Percentiles rank a stretch among this genome's conserved stretches.
Evolutionary conservation across 1,284 basidiomycete species (phyloP).

Genomic region (Athelia psychrophila): DNA sequence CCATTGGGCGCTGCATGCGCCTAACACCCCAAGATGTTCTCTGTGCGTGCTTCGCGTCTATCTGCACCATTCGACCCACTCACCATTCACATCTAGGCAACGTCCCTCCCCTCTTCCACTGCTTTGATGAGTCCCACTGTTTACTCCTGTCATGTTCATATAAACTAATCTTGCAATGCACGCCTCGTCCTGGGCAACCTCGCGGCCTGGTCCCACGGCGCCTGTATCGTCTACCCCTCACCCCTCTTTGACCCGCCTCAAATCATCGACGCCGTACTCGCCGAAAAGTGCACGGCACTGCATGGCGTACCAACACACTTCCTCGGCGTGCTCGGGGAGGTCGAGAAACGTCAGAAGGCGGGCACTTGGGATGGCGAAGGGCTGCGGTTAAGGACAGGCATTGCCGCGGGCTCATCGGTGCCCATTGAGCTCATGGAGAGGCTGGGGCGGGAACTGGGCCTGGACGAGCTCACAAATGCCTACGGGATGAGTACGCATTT

Average conservation of each 20-base stretch:
- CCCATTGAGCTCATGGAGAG: constrained; percentile 79
- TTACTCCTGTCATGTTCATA: constrained; percentile 2
- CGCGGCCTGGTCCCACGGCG: constrained; percentile 74
- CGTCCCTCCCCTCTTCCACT: constrained; percentile 80
- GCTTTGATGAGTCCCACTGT: constrained; percentile 71
- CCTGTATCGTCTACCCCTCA: constrained; percentile 74
- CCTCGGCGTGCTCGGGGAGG: constrained; percentile 66
- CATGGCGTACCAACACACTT: constrained; percentile 89
- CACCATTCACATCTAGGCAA: constrained; percentile 48
- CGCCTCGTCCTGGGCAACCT: constrained; percentile 81
- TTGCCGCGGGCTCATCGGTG: constrained; percentile 76
- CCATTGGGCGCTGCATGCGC: constrained; percentile 69
- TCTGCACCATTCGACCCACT: constrained; percentile 2
- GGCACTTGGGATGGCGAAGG: neutral
- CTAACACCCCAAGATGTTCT: constrained; percentile 62
- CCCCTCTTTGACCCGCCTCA: constrained; percentile 60
- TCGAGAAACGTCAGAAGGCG: constrained; percentile 45
- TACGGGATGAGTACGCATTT: constrained; percentile 77
- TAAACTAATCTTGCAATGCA: constrained; percentile 24
- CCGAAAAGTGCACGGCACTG: constrained; percentile 72
- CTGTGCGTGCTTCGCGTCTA: constrained; percentile 46
- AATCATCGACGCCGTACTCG: constrained; percentile 63
- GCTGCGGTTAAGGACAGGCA: constrained; percentile 56
- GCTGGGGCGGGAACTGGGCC: constrained; percentile 62
- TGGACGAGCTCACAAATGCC: constrained; percentile 71